Evolutionary conservation across 192 early-diverging fungal species (phyloP), one percentile per base, ranked within the genome.

Genomic region (Coemansia sp.): DNA sequence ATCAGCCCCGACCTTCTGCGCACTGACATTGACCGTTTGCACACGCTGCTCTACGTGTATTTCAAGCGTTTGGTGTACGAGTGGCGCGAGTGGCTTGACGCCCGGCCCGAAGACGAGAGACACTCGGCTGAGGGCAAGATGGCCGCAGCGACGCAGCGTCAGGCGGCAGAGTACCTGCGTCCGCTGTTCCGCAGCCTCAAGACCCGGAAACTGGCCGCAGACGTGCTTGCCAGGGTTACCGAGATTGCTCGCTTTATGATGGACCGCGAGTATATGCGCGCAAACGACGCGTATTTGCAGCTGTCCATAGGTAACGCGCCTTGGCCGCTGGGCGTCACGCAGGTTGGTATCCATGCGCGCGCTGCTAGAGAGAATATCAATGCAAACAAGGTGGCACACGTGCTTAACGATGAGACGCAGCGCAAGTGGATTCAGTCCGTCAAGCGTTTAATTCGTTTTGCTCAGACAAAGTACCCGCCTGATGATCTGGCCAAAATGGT

Each of bases 341-440:
- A 93, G 86, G 92, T 94, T 64, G 92, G 95, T 82, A 98, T 98
- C 66, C 96, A 98, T 80, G 93, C 94, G 67, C 89, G 95, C 64
- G 92, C 90, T 18, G 91, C 89, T n/a, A 91, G 94, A 43, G 95
- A 96, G 75, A 98, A 95, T 73, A 96, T 99, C 85, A 90, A 88
- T 67, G 84, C 92, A 1, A 86, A 88, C 6, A 91, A 99, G 62
- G 93, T 99, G 13, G 96, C 96, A 2, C 96, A 99, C 71, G 94
- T 93, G 18, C 83, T 99, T 11, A 99, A 99, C 70, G 93, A 98
- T 58, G 96, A 98, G 78, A 85, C 87, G 0, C 91, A 93, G 58
- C 84, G 96, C 43, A 99, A 99, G 67, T 99, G 96, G 96, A 99
- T 99, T 79, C 96, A 99, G 78, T 85, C 86, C 14, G 87, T 98